Evolutionary conservation across 306 rosid species (phyloP), one percentile per base, ranked within the genome.

Genomic region (Glycyrrhiza uralensis): DNA sequence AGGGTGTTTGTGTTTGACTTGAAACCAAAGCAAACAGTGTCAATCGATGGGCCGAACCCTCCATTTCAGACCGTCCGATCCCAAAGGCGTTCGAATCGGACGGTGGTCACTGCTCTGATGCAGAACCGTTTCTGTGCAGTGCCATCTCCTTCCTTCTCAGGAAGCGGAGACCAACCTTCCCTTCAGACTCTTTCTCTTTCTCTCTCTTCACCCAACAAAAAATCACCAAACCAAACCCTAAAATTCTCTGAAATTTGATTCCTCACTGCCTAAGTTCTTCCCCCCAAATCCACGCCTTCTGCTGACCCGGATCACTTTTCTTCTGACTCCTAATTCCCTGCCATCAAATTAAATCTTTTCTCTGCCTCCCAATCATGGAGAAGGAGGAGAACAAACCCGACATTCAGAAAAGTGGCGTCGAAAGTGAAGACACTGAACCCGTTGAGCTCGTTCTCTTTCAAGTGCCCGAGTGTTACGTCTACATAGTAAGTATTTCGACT

Each of bases 391-490:
- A 74, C 74, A 73, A 58, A 68, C 69, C 85, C 5, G 78, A 70
- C 71, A 74, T 78, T 74, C 83, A 69, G 32, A 78, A 77, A 66
- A 81, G 68, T 30, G 84, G 57, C 22, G 86, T 77, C 33, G 85
- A 82, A 55, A 69, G 18, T 35, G 93, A 87, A 33, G 91, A 88
- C 14, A 68, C 60, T 7, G 98, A 91, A 52, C 84, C 97, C 39
- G 30, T 89, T 1, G 97, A 94, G 86, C 85, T 94, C 59, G 93
- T 94, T 83, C 95, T 87, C 66, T 94, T 89, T 74, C 99, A 91
- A 82, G 99, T 89, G 47, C 12, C 97, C 9, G 99, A 94, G 79
- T 94, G 99, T 76, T 94, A 91, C 73, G 99, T 91, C 32, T 91
- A 91, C 72, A 82, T 94, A 84, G 99, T 91, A 68, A 85, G 89